Evolutionary conservation across 108 stramenopile genomes (phyloP), one percentile per base, ranked within the genome.

Genomic region (Aureococcus anophagefferens): DNA sequence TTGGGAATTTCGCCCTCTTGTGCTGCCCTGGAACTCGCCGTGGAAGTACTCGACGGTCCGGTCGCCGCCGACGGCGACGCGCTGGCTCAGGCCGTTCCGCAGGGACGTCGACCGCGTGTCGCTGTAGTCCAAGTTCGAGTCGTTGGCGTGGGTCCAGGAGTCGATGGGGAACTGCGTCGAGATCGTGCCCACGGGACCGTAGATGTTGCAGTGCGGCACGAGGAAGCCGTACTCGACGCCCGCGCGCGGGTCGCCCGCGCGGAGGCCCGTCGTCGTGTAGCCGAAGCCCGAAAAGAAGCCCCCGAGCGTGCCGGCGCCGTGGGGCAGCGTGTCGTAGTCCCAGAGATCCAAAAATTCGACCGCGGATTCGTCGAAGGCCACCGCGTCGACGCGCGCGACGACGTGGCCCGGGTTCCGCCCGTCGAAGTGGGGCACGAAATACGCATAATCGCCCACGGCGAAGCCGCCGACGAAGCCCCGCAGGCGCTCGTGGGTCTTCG

Each of bases 281-380:
- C 74, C 59, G 29, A 77, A 77, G 33, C 76, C 76, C 0, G 70
- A 70, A 71, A 75, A 75, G 76, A 72, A 77, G 0, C 76, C 76
- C 21, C 69, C 74, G 16, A 77, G 69, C 18, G 65, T 63, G n/a
- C 17, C 15, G 46, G 51, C 15, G 51, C 51, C 21, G 51, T 59
- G 17, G 51, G 21, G 51, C 15, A 59, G n/a, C 30, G 74, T 30
- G 70, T 74, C 74, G 34, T 40, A 74, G 9, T 34, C 17, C 29
- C 37, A 36, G 3, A 76, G 76, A 25, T 75, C 76, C 0, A 76
- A 69, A 4, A 71, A 35, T 68, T 76, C 32, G 14, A 25, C n/a
- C 17, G 31, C 35, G 16, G 34, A 13, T 40, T 44, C 31, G 17
- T 29, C 40, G 64, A 77, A 77, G 33, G 37, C 66, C 18, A 31